Evolutionary conservation across 345 rosid genomes (phyloP), one percentile per base, ranked within the genome.

Genomic region (Eucalyptus coolabah): DNA sequence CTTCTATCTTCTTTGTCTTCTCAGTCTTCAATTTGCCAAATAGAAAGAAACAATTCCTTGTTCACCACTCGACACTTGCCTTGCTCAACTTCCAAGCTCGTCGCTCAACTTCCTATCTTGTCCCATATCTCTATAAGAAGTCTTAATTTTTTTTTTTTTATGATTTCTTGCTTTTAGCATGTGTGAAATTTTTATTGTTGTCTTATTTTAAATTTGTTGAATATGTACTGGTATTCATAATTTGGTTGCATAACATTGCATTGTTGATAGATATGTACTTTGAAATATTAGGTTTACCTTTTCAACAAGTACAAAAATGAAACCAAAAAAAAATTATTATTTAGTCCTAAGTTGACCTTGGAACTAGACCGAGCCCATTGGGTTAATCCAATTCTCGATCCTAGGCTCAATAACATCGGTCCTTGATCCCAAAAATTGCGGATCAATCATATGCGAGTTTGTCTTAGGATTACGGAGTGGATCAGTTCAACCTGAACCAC

Each of bases 401-500:
- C 1, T 0, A 8, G 5, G 5, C 59, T 53, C 2, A 8, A 19
- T 53, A 53, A 0, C 0, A 0, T 53, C 3, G 2, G 1, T 53
- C 11, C 1, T 53, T 21, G 11, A 0, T 53, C 26, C 26, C 26
- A 53, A 53, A 53, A 53, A 53, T 53, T 8, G 5, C 3, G 5
- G 0, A 19, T 0, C 11, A 53, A 53, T 53, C 1, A 0, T 21
- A 53, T 21, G 0, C 11, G 0, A 18, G 26, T 53, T 53, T 1
- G 1, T 53, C 24, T 2, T 53, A 8, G 11, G 2, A 0, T 21
- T 53, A 2, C 0, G 1, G 1, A 0, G 26, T 53, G 26, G 1
- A 53, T 0, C 0, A 0, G 5, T 1, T 10, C 0, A 4, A 8
- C 5, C 11, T 0, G 2, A 0, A 53, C 24, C 1, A 19, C 19